Evolutionary conservation across 1,139 yeast species (phyloP).

Genomic region (Protomyces inundatus): DNA sequence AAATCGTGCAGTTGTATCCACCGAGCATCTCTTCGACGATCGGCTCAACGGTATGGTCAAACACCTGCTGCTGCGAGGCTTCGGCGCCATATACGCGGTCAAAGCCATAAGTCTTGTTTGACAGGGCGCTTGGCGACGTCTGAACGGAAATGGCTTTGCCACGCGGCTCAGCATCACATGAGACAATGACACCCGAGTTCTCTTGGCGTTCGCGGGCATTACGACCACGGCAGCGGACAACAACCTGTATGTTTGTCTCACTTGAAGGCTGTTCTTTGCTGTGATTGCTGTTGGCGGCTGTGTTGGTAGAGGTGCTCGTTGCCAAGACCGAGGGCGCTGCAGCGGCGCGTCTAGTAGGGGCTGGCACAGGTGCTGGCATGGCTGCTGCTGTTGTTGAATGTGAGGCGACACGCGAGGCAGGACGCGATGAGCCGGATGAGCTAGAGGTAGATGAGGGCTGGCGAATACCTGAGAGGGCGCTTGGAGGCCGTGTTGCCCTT

Average conservation of each 20-base stretch:
- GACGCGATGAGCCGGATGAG: slow-evolving; percentile 6
- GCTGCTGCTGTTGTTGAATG: slow-evolving; percentile 3
- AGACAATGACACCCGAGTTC: slow-evolving; percentile 67
- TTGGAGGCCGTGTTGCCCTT: slow-evolving; percentile 15
- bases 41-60: slow-evolving; percentile 56
- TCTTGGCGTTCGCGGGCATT: slow-evolving; percentile 63
- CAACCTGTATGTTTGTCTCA: slow-evolving; percentile 61
- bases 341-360: neutral
- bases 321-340: neutral
- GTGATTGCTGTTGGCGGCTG: neutral
- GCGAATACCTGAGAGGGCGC: slow-evolving; percentile 19
- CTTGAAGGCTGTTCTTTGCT: neutral
- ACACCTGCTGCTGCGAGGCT: slow-evolving; percentile 59
- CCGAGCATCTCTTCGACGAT: slow-evolving; percentile 47
- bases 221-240: slow-evolving; percentile 83
- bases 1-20: slow-evolving; percentile 63
- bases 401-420: slow-evolving; percentile 19
- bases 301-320: neutral
- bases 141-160: slow-evolving; percentile 37
- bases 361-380: neutral
- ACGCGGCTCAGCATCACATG: slow-evolving; percentile 30
- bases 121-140: slow-evolving; percentile 35
- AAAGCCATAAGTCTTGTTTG: slow-evolving; percentile 52
- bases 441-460: neutral
- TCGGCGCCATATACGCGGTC: slow-evolving; percentile 72